Evolutionary conservation across 2,329 filamentous ascomycete species (phyloP).

Genomic region (Talaromyces amestolkiae): DNA sequence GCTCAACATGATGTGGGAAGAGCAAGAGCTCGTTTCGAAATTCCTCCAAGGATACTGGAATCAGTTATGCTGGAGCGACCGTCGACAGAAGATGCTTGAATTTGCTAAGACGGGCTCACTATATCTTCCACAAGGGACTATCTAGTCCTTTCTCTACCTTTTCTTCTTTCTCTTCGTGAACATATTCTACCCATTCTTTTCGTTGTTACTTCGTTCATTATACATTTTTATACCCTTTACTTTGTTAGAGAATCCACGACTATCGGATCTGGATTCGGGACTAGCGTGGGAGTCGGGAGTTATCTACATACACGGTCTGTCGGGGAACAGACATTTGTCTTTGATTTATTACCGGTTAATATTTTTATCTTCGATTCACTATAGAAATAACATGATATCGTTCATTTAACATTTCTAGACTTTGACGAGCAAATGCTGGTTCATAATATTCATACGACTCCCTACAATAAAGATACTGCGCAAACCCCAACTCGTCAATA

Average conservation of each 20-base stretch:
- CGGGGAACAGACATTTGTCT: not conserved
- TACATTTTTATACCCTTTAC: slow-evolving; percentile 10
- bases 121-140: slow-evolving; percentile 6
- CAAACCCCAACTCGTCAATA: not conserved
- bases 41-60: slow-evolving; percentile 24
- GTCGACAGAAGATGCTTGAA: slow-evolving; percentile 11
- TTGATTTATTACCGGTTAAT: not conserved
- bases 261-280: slow-evolving; percentile 4
- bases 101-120: slow-evolving; percentile 12
- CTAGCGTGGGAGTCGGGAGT: slow-evolving; percentile 18
- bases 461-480: not conserved
- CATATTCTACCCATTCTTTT: slow-evolving; percentile 1
- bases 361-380: not conserved
- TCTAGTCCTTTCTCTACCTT: not conserved
- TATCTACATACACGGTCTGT: not conserved
- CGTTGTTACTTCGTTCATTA: not conserved
- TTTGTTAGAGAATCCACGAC: not conserved
- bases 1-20: slow-evolving; percentile 34
- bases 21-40: slow-evolving; percentile 30
- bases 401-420: not conserved
- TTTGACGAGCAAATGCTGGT: too few relatives aligned
- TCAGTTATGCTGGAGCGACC: slow-evolving; percentile 27
- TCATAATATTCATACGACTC: too few relatives aligned
- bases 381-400: not conserved
- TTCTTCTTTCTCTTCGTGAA: not conserved